phyloP scores from a whole-genome alignment of 352 stramenopile species.

The Phytophthora boehmeriae region DNA sequence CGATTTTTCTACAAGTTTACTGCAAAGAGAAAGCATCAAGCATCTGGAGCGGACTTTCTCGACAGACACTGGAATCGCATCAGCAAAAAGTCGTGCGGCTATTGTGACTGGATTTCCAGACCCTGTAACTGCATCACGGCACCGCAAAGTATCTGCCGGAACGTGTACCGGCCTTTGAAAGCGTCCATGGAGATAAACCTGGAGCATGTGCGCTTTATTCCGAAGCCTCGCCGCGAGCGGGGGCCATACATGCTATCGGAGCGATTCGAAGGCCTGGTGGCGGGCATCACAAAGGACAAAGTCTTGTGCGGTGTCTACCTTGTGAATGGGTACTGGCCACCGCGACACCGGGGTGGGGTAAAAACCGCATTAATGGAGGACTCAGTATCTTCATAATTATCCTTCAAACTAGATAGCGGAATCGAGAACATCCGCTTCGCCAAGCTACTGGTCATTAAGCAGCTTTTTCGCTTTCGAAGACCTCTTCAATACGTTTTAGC shows the following conservation, averaged over 20 bases:
- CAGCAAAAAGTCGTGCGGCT: conserved; percentile 8
- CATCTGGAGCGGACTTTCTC: conserved; percentile 16
- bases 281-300: neutral
- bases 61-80: conserved; percentile 27
- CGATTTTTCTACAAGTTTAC: conserved; percentile 31
- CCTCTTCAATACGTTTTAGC: conserved; percentile 82
- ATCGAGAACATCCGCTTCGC: no score
- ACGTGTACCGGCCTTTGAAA: conserved; percentile 18
- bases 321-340: conserved; percentile 17
- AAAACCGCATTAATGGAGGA: no score
- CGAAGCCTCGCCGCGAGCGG: conserved; percentile 14
- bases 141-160: conserved; percentile 3
- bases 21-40: conserved; percentile 9
- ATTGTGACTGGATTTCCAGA: conserved; percentile 20
- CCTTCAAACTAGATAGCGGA: no score
- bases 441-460: neutral
- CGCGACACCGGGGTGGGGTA: no score
- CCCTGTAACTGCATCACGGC: neutral
- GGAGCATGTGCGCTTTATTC: conserved; percentile 17
- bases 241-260: neutral
- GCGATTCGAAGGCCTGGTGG: neutral
- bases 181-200: conserved; percentile 10
- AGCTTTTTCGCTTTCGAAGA: conserved; percentile 43
- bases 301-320: neutral
- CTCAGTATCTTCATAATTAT: no score